Evolutionary conservation across 352 stramenopile species (phyloP), one percentile per base, ranked within the genome.

Genomic region (Pseudoperonospora humuli): DNA sequence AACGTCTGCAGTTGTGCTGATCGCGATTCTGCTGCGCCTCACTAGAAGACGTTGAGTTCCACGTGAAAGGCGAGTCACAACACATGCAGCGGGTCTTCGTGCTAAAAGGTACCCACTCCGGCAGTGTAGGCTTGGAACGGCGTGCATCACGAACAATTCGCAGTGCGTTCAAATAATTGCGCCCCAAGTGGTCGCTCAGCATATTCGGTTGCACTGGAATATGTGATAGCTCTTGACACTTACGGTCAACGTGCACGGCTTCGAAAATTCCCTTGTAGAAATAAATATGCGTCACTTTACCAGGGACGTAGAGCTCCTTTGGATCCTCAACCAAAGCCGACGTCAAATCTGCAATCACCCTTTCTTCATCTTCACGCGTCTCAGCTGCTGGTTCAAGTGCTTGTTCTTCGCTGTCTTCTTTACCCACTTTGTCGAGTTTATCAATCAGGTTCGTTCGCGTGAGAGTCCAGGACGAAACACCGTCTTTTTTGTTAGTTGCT

Each of bases 1-100:
- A 93, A 18, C 70, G 79, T 41, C 80, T 65, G 57, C 85, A 96
- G 46, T 95, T 95, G 64, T 96, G 83, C 58, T 95, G 84, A 57
- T 96, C 85, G 23, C 75, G 74, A 37, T 91, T 90, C 40, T 87
- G 72, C 54, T 96, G 85, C 2, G 85, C 83, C 39, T 95, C 79
- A 39, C 80, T 93, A 15, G 65, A 82, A n/a, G 79, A 92, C 40
- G 81, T 94, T 53, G 78, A 90, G 50, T 91, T 91, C 83, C 83
- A 94, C 34, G 83, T 94, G 50, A 94, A 94, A 14, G 79, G 78
- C 15, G 70, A 79, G 50, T 92, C 80, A 50, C 83, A 94, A 61
- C 77, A 90, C 83, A 90, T 87, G 61, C 81, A 93, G 10, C 76
- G 75, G 20, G 76, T 86, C 54, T 88, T 86, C 2, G 78, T 91